Base-by-base conservation (phyloP, 2,329 filamentous ascomycete genomes). In the Colletotrichum brevisporum region DNA sequence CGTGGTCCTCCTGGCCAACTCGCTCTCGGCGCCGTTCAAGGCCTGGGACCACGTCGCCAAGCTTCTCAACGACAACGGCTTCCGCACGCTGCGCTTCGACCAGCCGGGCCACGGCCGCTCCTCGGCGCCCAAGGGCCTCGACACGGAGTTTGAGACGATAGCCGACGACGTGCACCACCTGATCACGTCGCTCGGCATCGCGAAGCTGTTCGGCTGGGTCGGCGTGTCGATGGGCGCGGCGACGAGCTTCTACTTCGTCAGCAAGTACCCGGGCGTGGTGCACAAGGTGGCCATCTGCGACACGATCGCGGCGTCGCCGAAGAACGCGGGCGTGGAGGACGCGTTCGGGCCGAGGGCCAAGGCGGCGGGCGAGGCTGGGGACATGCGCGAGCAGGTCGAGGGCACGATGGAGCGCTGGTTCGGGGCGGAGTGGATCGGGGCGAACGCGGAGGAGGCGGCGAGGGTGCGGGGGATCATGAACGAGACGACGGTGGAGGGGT, bases 221-320 rank as follows among this genome's bases (percentile, higher is more conserved):
- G 83, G 83, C 2, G 81, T 84, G 1, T 84, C 82, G 12, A 83
- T 85, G 80, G 83, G 83, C 24, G 83, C 80, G 8, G 77, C 81
- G 0, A 79, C 76, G 1, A 80, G 80, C 21, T 72, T 84, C 56
- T 77, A 78, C 64, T 84, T 84, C 70, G 76, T 76, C 1, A 75
- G 76, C 5, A 77, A 75, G 62, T 80, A 82, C 66, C 82, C 82
- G 5, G 77, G 77, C 41, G 55, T 82, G 4, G 75, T 84, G 10
- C 61, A 76, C 58, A 80, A 78, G 52, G 76, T 84, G 6, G 74
- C 81, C 27, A 74, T 82, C 36, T 83, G 80, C 73, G 80, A 82
- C 68, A 82, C 81, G 58, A 80, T 83, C 58, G 73, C 78, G 1
- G 75, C 75, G 16, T 83, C 81, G 0, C 82, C 82, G 1, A 67